Percentiles rank a stretch among this genome's conserved stretches.
phyloP scores from a whole-genome alignment of 768 basidiomycete genomes.

The Calvatia gigantea region DNA sequence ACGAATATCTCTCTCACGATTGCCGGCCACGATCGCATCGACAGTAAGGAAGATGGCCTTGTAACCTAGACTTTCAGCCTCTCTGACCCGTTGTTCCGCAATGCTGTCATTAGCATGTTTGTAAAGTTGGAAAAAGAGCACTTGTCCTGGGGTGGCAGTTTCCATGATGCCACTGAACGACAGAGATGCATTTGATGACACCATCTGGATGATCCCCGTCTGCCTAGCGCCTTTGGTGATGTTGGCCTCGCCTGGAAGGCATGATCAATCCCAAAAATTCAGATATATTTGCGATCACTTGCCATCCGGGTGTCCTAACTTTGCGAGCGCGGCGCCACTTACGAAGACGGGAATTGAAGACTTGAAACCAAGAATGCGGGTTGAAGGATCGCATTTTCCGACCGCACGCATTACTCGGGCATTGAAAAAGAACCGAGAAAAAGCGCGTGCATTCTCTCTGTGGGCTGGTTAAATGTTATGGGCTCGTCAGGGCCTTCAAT shows the following conservation, averaged over 20 bases:
- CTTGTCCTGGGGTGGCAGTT: slow-evolving; percentile 51
- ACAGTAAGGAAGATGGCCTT: slow-evolving; percentile 91
- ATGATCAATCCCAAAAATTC: background rate
- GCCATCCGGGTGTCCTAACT: slow-evolving; percentile 82
- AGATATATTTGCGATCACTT: slow-evolving; percentile 8
- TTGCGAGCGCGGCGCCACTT: slow-evolving; percentile 79
- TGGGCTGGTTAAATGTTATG: slow-evolving; percentile 38
- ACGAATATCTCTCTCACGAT: slow-evolving; percentile 72
- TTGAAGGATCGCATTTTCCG: slow-evolving; percentile 62
- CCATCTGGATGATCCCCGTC: slow-evolving; percentile 80
- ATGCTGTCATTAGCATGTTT: slow-evolving; percentile 66
- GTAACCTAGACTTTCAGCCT: slow-evolving; percentile 72
- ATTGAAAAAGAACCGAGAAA: slow-evolving; percentile 81
- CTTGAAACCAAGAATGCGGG: slow-evolving; percentile 67
- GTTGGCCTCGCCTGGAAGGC: slow-evolving; percentile 73
- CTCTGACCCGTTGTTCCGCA: slow-evolving; percentile 67
- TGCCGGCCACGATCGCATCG: slow-evolving; percentile 81
- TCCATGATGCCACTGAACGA: slow-evolving; percentile 61
- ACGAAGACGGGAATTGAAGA: slow-evolving; percentile 81
- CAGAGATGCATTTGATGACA: slow-evolving; percentile 73
- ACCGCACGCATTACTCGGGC: slow-evolving; percentile 76
- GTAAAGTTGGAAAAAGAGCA: slow-evolving; percentile 83
- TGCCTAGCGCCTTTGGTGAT: slow-evolving; percentile 67
- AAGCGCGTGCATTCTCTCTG: slow-evolving; percentile 74
- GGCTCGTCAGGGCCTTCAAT: slow-evolving; percentile 1